A percentile compares a stretch with the other conserved stretches of the same genome.
These are phyloP conservation scores for Xylaria sp. DNA, from an alignment of 2,329 filamentous ascomycete genomes.

Conservation along the genomic window DNA sequence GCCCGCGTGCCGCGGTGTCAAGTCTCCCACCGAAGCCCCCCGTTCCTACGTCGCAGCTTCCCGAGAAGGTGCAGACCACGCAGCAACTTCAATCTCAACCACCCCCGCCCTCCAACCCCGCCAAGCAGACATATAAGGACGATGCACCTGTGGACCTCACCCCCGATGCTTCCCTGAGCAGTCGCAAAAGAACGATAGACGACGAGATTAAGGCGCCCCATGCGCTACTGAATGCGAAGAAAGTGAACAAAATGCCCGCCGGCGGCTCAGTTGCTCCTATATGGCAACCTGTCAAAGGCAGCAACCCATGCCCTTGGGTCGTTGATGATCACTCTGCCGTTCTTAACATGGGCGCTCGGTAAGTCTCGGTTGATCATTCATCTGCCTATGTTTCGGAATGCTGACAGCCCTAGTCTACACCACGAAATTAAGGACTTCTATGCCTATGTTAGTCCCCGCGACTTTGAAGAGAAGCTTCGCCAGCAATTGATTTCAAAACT, in stretches of 20 bases:
- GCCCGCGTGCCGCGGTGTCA: conserved; percentile 43
- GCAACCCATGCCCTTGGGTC: conserved; percentile 72
- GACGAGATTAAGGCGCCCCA: conserved; percentile 73
- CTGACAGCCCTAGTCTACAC: conserved; percentile 71
- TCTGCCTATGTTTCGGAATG: not conserved
- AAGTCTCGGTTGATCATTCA: conserved; percentile 45
- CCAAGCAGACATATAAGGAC: conserved; percentile 17
- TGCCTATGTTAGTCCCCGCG: conserved; percentile 79
- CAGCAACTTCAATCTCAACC: conserved; percentile 5
- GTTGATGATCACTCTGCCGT: conserved; percentile 65
- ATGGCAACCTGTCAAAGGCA: conserved; percentile 61
- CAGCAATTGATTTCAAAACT: conserved; percentile 77
- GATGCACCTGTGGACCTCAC: conserved; percentile 47
- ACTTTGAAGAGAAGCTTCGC: conserved; percentile 82
- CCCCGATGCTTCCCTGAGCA: conserved; percentile 64
- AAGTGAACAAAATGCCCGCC: conserved; percentile 59
- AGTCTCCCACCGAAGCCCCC: conserved; percentile 38
- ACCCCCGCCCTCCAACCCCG: conserved; percentile 24
- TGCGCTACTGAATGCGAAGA: conserved; percentile 59
- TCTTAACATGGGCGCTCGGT: conserved; percentile 67
- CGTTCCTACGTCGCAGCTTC: conserved; percentile 17
- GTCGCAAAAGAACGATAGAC: conserved; percentile 78
- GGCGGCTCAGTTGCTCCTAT: conserved; percentile 62
- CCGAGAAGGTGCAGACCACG: conserved; percentile 4
- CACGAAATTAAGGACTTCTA: conserved; percentile 93